Evolutionary conservation across 805 yeast genomes (phyloP), one percentile per base, ranked within the genome.

Genomic region (Alloascoidea africana): DNA sequence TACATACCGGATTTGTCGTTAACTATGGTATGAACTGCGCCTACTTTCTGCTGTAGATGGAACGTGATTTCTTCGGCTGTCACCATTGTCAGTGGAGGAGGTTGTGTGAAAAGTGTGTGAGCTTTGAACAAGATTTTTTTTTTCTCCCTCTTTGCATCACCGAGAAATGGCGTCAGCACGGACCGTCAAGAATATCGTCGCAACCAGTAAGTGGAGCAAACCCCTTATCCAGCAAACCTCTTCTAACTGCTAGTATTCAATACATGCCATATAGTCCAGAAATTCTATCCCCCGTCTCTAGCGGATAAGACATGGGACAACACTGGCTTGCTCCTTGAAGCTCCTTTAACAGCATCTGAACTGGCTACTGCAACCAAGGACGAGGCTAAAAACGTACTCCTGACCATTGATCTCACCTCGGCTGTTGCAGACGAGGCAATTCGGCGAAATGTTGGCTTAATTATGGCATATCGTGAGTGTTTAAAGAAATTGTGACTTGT

Each of bases 301-400:
- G 96, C 97, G 0, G 97, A 89, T 49, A 63, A 66, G 15, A 56
- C 86, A 2, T 91, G 98, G 98, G 98, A 91, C 52, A 91, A 91
- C 55, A 87, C 96, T 0, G 98, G 98, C 1, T 63, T 91, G 23
- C 57, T 91, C 34, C 78, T 91, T 5, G 95, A 87, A 50, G 59
- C 89, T 27, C 58, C 73, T 8, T 23, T 23, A 8, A 44, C 53
- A 3, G 57, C 52, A 2, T 48, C 48, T 3, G 39, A 43, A 15
- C 41, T 46, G 3, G 41, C 44, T 1, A 18, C 47, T 2, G 38
- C 40, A 3, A 14, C 35, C 4, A 33, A 36, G 4, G 35, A 42
- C 1, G 48, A 46, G 14, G 42, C 44, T n/a, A 46, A 60, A 32
- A 56, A 55, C 15, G 58, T 73, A 2, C 60, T 91, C 15, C 61